Base-by-base conservation (phyloP, 352 stramenopile genomes). In the Pythium sp. region DNA sequence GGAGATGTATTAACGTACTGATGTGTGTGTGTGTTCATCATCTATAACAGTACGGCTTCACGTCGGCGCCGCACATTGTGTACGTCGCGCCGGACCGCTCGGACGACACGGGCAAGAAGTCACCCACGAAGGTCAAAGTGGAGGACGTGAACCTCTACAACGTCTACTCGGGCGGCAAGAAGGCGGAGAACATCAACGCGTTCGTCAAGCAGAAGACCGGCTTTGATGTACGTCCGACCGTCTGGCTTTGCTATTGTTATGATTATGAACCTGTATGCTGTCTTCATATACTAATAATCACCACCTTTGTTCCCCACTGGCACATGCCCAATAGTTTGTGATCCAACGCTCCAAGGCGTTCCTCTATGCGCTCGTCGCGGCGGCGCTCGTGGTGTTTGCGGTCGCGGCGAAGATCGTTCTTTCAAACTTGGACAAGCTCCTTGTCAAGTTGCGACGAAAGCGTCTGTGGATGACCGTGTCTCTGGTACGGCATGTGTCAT, bases 401-500 rank as follows among this genome's bases (percentile, higher is more conserved):
- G 12, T 92, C 24, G 70, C 70, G 20, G 86, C 73, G 38, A 89
- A 92, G 65, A 72, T 93, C 53, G 70, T 93, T 36, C 71, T 91
- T 34, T 66, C 70, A 56, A 81, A 95, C 75, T 62, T 94, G 18
- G 84, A 94, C 75, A 73, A 80, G 63, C 77, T 95, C 26, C 58
- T 95, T 59, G 65, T 73, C 47, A 91, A 91, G 59, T 71, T 94
- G 30, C 86, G 86, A 58, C 82, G 84, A 72, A 93, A 93, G 67
- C 84, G 87, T 63, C 79, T 95, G 24, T 95, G 88, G 88, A 93
- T 95, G 83, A 91, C 82, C 1, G 87, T 95, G 41, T 95, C 87
- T 49, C 72, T 95, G 68, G 78, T 89, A 68, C 59, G 78, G 5
- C 12, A 8, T 32, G 18, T 18, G 2, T 28, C 3, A 3, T 9